A percentile compares a stretch with the other conserved stretches of the same genome.
phyloP scores from a whole-genome alignment of 2,329 filamentous ascomycete genomes.

The Gaeumannomyces sp. region DNA sequence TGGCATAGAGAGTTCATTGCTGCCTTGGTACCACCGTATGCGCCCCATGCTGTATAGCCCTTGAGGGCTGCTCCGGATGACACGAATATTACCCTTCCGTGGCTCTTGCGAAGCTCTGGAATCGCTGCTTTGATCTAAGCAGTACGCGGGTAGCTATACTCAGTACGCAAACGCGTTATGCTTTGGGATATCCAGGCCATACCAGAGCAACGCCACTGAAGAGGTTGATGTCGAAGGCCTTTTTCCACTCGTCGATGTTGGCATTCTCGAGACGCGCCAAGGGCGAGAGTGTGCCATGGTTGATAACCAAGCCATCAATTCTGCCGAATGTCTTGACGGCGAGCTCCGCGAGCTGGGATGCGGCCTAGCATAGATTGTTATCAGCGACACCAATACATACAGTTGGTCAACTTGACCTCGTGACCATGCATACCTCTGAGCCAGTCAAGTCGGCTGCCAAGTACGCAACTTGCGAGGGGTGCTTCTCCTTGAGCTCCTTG shows the following conservation, averaged over 20 bases:
- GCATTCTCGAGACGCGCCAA: conserved; percentile 64
- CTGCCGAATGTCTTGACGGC: conserved; percentile 62
- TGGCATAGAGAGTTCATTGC: conserved; percentile 72
- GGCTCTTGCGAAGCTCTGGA: conserved; percentile 57
- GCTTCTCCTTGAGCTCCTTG: conserved; percentile 42
- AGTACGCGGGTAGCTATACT: neutral
- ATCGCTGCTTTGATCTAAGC: conserved; percentile 64
- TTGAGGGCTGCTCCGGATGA: conserved; percentile 70
- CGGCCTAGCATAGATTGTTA: conserved; percentile 35
- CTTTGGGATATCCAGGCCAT: conserved; percentile 13
- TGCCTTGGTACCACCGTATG: conserved; percentile 79
- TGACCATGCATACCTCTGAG: conserved; percentile 33
- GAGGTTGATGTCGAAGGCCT: conserved; percentile 75
- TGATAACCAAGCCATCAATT: conserved; percentile 78
- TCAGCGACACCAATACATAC: conserved; percentile 7
- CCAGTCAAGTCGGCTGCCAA: conserved; percentile 50
- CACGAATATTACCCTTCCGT: conserved; percentile 69
- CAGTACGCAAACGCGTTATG: neutral
- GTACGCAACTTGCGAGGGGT: conserved; percentile 48
- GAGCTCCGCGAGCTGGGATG: conserved; percentile 55
- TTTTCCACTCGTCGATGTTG: conserved; percentile 67
- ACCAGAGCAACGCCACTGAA: conserved; percentile 78
- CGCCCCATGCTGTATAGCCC: conserved; percentile 67
- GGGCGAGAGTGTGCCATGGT: conserved; percentile 78
- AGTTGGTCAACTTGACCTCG: neutral